Evolutionary conservation across 2,329 filamentous ascomycete genomes (phyloP).

Genomic region (Ceratocystis alfenasii): DNA sequence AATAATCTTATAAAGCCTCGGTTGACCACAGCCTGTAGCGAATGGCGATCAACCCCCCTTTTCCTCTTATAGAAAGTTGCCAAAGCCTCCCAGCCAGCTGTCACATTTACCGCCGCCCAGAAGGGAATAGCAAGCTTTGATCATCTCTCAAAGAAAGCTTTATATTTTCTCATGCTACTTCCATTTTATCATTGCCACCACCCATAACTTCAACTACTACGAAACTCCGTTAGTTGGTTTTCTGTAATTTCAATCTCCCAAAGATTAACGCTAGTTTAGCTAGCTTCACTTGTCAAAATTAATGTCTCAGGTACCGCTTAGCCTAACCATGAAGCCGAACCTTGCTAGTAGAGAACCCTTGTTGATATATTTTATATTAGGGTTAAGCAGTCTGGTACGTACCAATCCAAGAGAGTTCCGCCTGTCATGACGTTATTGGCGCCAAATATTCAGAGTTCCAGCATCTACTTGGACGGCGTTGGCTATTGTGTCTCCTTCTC

Average conservation of each 20-base stretch:
- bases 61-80: background rate
- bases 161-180: too few species aligned
- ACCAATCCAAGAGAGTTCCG: too few species aligned
- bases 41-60: slow-evolving; percentile 6
- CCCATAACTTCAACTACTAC: background rate
- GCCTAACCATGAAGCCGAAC: background rate
- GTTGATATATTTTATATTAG: background rate
- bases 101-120: background rate
- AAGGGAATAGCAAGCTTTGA: too few species aligned
- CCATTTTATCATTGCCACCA: too few species aligned
- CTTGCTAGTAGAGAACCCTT: background rate
- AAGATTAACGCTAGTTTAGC: slow-evolving; percentile 1
- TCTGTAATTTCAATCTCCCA: slow-evolving; percentile 3
- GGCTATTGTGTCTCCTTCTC: background rate
- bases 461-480: too few species aligned
- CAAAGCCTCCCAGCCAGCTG: background rate
- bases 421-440: background rate
- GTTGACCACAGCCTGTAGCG: background rate
- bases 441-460: background rate
- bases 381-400: background rate
- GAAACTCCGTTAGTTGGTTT: background rate
- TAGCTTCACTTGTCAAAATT: slow-evolving; percentile 12
- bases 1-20: too few species aligned
- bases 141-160: too few species aligned
- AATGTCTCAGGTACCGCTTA: slow-evolving; percentile 10